Base-by-base conservation (phyloP, 768 basidiomycete genomes). In the Boletus edulis region DNA sequence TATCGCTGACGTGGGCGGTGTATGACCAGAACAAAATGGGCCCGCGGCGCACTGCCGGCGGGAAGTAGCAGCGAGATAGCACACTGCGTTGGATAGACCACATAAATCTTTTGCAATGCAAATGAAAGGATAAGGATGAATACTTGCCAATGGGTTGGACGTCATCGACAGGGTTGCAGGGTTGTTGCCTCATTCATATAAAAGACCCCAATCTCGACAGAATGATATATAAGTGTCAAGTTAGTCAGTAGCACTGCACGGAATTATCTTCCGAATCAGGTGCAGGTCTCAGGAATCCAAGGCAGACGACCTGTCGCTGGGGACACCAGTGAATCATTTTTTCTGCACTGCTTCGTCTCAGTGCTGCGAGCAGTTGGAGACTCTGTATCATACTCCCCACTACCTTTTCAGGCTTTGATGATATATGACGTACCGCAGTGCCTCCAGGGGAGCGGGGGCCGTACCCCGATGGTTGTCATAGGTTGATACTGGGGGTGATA, bases 151-250 rank as follows among this genome's bases (percentile, higher is more conserved):
- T 44, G 17, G 34, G 40, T 13, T n/a, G 41, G 37, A 49, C 32
- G 31, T 50, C 62, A 55, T 59, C 43, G 57, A 52, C 46, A 52
- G 57, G 47, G 53, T 37, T 39, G 39, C 45, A 10, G 22, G 14
- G 4, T n/a, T 18, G 48, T 67, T 50, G 32, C 54, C 54, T 38
- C 47, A 44, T 53, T 37, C 47, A 47, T 57, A 46, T 46, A 35
- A 42, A 40, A 49, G 29, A 46, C 45, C 38, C 43, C 32, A 29
- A 59, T 60, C 39, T 45, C 40, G 41, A 51, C 59, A 45, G 43
- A 14, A 63, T 34, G 43, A 49, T 51, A 49, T 49, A 46, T 27
- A 24, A 5, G 4, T 24, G 24, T 24, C n/a, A 32, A 44, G 35
- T 43, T 45, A 37, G 22, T 37, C 38, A 47, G 14, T 42, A 37